A percentile compares a stretch with the other conserved stretches of the same genome.
Conservation (phyloP, 2,329 filamentous ascomycete genomes). For the Penicillium sp. region DNA sequence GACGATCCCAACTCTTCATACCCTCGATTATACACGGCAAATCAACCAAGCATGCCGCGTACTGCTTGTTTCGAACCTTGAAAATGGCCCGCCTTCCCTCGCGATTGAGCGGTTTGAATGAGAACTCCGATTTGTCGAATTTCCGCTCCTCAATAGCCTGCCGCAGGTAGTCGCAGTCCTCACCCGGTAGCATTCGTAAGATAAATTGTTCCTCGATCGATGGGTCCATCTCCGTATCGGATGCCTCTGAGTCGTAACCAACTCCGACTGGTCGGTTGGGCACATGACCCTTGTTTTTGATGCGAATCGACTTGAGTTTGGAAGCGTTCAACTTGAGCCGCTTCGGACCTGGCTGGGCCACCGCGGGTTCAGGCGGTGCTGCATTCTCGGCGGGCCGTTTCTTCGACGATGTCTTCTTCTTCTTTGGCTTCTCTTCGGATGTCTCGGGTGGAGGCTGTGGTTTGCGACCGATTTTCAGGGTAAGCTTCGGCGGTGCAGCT, state of each 20-base stretch:
- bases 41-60: constrained; percentile 79
- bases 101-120: constrained; percentile 72
- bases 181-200: constrained; percentile 82
- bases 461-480: constrained; percentile 46
- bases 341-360: constrained; percentile 37
- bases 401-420: constrained; percentile 44
- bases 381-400: constrained; percentile 43
- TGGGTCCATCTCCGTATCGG: constrained; percentile 84
- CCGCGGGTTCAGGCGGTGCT: constrained; percentile 30
- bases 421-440: constrained; percentile 33
- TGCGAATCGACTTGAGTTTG: constrained; percentile 54
- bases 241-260: constrained; percentile 95
- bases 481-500: constrained; percentile 45
- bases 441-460: constrained; percentile 18
- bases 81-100: constrained; percentile 75
- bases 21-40: constrained; percentile 84
- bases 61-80: constrained; percentile 69
- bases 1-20: constrained; percentile 92
- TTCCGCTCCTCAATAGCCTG: constrained; percentile 75
- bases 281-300: constrained; percentile 69
- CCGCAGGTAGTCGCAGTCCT: constrained; percentile 81
- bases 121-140: constrained; percentile 78
- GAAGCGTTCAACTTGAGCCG: constrained; percentile 45
- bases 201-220: constrained; percentile 88
- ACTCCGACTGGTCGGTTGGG: constrained; percentile 75